Percentiles rank a stretch among this genome's conserved stretches.
These are phyloP conservation scores for Alliaria petiolata DNA, from an alignment of 345 rosid genomes.

Conservation along the genomic window DNA sequence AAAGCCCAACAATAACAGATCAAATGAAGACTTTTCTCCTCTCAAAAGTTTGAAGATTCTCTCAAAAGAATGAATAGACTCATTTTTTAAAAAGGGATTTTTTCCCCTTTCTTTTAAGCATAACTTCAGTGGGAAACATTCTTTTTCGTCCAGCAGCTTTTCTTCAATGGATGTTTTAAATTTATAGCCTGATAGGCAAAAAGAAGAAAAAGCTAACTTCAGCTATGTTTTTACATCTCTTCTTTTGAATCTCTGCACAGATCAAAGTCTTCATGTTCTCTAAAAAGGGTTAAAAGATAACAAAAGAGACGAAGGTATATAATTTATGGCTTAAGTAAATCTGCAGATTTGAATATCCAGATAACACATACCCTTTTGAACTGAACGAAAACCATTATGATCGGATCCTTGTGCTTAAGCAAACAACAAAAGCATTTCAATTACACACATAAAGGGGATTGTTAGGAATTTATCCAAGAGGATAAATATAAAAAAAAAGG, in stretches of 20 bases:
- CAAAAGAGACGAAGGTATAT: not conserved
- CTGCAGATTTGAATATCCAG: not conserved
- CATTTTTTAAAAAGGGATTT: not conserved
- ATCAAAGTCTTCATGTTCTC: not conserved
- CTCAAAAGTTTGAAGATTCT: conserved; percentile 22
- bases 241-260: not conserved
- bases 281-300: not conserved
- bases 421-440: conserved; percentile 3
- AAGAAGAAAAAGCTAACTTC: conserved; percentile 2
- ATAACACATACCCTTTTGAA: not conserved
- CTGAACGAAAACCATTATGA: not conserved
- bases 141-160: conserved; percentile 29
- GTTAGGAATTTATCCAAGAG: not conserved
- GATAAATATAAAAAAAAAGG: not conserved
- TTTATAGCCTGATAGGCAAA: conserved; percentile 9
- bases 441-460: not conserved
- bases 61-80: conserved; percentile 14
- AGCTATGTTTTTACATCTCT: not conserved
- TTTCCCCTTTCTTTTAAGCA: not conserved
- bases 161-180: conserved; percentile 4
- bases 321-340: not conserved
- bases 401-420: conserved; percentile 1
- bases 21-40: conserved; percentile 10
- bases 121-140: conserved; percentile 34
- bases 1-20: conserved; percentile 17